A percentile compares a stretch with the other conserved stretches of the same genome.
These are phyloP conservation scores for Ustilago hordei DNA, from an alignment of 1,284 basidiomycete genomes.

Conservation along the genomic window DNA sequence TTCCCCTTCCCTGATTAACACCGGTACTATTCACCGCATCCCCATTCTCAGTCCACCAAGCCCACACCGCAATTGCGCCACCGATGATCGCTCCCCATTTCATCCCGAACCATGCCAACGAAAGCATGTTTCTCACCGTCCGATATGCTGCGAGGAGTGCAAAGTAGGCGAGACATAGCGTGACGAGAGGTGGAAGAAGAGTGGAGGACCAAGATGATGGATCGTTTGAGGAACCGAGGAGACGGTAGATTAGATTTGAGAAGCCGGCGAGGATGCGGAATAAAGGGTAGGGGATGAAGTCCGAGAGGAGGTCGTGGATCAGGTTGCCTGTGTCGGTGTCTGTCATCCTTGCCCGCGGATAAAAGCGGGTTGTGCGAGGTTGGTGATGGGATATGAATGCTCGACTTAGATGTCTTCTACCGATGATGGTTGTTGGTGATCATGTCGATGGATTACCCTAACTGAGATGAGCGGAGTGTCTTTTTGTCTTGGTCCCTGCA, in stretches of 20 bases:
- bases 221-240: slow-evolving; percentile 46
- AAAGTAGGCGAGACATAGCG: slow-evolving; percentile 57
- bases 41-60: slow-evolving; percentile 55
- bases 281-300: slow-evolving; percentile 45
- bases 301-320: slow-evolving; percentile 41
- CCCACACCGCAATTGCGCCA: slow-evolving; percentile 53
- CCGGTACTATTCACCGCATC: slow-evolving; percentile 49
- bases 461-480: background rate
- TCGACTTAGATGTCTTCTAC: background rate
- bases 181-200: slow-evolving; percentile 54
- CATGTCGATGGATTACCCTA: too few relatives aligned
- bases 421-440: too few relatives aligned
- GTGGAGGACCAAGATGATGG: slow-evolving; percentile 57
- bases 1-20: slow-evolving; percentile 17
- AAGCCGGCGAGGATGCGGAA: slow-evolving; percentile 52
- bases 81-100: slow-evolving; percentile 61
- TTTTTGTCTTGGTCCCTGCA: slow-evolving; percentile 28
- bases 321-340: slow-evolving; percentile 20
- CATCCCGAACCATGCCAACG: slow-evolving; percentile 55
- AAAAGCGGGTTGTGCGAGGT: background rate
- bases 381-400: background rate
- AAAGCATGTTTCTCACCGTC: slow-evolving; percentile 46
- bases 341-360: slow-evolving; percentile 23
- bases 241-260: slow-evolving; percentile 52
- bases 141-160: slow-evolving; percentile 57